Evolutionary conservation across 2,329 filamentous ascomycete genomes (phyloP), one percentile per base, ranked within the genome.

Genomic region (Cordyceps javanica): DNA sequence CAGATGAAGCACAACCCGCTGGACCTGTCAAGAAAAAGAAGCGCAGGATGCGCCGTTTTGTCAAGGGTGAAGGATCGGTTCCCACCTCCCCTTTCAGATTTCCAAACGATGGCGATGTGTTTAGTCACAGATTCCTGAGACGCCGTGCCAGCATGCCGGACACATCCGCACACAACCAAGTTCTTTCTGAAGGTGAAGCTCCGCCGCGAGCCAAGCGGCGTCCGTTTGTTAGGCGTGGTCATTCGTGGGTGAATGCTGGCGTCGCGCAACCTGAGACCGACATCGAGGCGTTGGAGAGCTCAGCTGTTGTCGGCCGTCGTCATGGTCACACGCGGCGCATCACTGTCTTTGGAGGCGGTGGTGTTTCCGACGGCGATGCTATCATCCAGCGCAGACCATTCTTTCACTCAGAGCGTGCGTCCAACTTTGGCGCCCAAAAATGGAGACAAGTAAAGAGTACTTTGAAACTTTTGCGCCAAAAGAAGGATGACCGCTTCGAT

Each of bases 361-460:
- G 84, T 60, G 73, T 79, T 44, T 88, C 87, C 11, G 85, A 88
- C 59, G 80, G 82, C 21, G 81, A 87, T 63, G 79, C 80, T 14
- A 77, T 83, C 57, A 79, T 78, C 8, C 80, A 82, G 3, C 76
- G 75, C 62, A 73, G 83, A 21, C 77, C 82, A 7, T 81, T 84
- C 65, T 81, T 90, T 64, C 76, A 76, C 19, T 74, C 82, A 28
- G 88, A 91, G 62, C 80, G 88, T 63, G 85, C 88, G 25, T 83
- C 87, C 2, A 91, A 87, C 16, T 86, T 88, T 67, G 83, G 83
- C 66, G 91, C 85, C 19, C 89, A 93, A 66, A 91, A 90, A 75
- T 99, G 94, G 94, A 87, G 87, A 62, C 90, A 95, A 68, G 83
- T 99, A 67, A 97, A 97, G 74, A 90, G 90, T 63, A 92, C 91